These are phyloP conservation scores for Liriodendron chinense DNA, from an alignment of 164 flowering plant species.

Conservation along the genomic window DNA sequence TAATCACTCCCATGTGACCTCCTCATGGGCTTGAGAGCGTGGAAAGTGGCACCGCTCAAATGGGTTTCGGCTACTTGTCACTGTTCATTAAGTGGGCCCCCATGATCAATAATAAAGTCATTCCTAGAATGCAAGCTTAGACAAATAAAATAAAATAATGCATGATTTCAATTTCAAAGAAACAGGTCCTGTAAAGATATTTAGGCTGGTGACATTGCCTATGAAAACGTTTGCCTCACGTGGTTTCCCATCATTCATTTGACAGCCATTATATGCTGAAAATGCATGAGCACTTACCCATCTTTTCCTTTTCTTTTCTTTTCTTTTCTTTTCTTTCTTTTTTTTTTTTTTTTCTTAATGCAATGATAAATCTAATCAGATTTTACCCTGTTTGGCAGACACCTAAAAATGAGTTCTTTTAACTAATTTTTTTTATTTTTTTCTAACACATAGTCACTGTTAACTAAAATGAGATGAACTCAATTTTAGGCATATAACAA, in stretches of 20 bases:
- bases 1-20: conserved; percentile 15
- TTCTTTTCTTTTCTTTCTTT: too few species aligned
- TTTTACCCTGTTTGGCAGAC: too few species aligned
- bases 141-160: background rate
- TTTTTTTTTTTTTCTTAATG: too few species aligned
- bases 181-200: conserved; percentile 1
- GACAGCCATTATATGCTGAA: conserved; percentile 3
- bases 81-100: conserved; percentile 10
- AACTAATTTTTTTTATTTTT: too few species aligned
- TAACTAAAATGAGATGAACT: too few species aligned
- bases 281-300: background rate
- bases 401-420: too few species aligned
- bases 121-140: conserved; percentile 2
- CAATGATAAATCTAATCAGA: too few species aligned
- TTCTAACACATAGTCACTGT: too few species aligned
- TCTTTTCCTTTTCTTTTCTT: background rate
- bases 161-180: background rate
- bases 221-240: background rate
- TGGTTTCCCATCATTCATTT: background rate
- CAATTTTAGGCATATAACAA: too few species aligned
- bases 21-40: conserved; percentile 5
- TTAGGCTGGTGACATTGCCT: background rate
- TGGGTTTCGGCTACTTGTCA: conserved; percentile 10
- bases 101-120: background rate
- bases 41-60: background rate